Conservation (phyloP, 2,329 filamentous ascomycete species). For the Curvularia hawaiiensis region DNA sequence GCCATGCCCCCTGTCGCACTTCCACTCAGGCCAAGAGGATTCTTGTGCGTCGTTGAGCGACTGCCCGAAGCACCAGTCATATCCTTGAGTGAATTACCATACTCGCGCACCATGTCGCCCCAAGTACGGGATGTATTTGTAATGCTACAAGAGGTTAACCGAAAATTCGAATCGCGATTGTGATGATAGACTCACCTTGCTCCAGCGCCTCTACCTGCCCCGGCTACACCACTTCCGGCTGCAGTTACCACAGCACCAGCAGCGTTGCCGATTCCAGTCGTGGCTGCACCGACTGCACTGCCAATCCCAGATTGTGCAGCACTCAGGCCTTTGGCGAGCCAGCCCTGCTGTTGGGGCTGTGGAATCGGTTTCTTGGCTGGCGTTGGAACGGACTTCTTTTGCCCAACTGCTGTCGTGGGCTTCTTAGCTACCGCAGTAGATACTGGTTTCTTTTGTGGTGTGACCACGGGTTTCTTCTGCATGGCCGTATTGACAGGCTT, state of each 20-base stretch:
- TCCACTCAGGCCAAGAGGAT: slow-evolving; percentile 53
- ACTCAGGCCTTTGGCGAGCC: slow-evolving; percentile 46
- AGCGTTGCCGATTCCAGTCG: slow-evolving; percentile 52
- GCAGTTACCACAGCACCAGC: slow-evolving; percentile 51
- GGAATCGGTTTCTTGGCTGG: slow-evolving; percentile 15
- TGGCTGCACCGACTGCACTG: slow-evolving; percentile 41
- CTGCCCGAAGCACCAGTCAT: slow-evolving; percentile 51
- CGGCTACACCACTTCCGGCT: slow-evolving; percentile 55
- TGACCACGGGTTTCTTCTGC: slow-evolving; percentile 25
- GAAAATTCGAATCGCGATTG: too few relatives aligned
- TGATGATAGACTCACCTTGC: slow-evolving; percentile 14
- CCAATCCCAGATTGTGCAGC: slow-evolving; percentile 21
- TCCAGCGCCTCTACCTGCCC: slow-evolving; percentile 14
- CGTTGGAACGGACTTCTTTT: slow-evolving; percentile 19
- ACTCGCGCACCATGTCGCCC: slow-evolving; percentile 56
- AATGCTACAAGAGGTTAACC: slow-evolving; percentile 41
- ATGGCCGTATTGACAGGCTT: slow-evolving; percentile 24
- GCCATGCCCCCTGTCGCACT: slow-evolving; percentile 37
- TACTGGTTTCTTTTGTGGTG: slow-evolving; percentile 8
- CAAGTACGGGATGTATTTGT: slow-evolving; percentile 52
- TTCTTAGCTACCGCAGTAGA: slow-evolving; percentile 17
- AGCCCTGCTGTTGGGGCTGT: slow-evolving; percentile 48
- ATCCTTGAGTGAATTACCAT: slow-evolving; percentile 58
- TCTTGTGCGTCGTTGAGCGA: slow-evolving; percentile 51
- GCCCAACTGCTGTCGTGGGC: slow-evolving; percentile 14